Base-by-base conservation (phyloP, 805 yeast species). In the Phaffomyces antillensis region DNA sequence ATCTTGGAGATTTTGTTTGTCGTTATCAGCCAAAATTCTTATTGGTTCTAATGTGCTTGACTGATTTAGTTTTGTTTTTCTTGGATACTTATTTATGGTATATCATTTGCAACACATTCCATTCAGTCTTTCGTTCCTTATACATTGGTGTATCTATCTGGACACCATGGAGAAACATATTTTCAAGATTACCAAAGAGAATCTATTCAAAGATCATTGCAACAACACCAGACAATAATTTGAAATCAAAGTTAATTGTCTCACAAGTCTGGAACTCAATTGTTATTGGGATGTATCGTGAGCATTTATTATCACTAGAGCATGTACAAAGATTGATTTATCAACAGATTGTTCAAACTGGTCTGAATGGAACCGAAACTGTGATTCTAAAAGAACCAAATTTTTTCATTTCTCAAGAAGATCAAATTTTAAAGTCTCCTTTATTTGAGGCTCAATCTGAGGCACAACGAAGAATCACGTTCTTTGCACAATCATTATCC, bases 191-290 rank as follows among this genome's bases (percentile, higher is more conserved):
- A 26, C 95, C 96, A 2, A 80, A 81, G 54, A 70, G 95, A 52
- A 83, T 87, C 4, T 75, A 73, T 52, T 76, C 91, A 11, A 86
- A 87, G 54, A 68, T 88, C 2, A 63, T 87, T 53, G 58, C 60
- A 0, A 40, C 57, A 0, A 51, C 56, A 1, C 60, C 95, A 95
- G 98, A 91, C 68, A 88, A 87, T 62, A 89, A 89, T 70, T 88
- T 90, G 71, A 90, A 91, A 70, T 97, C 97, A 51, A 93, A 93
- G 77, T 95, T 90, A 48, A 76, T 93, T 64, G 91, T 95, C 56
- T 88, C 97, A 28, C 99, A 93, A 71, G 88, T 93, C 54, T 93
- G 99, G 99, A 93, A 93, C 65, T 97, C 98, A 39, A 84, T 93
- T 65, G 91, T 93, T 51, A 90, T 93, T 59, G 87, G 98, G 43